Evolutionary conservation across 768 basidiomycete species (phyloP).

Genomic region (Suillus occidentalis): DNA sequence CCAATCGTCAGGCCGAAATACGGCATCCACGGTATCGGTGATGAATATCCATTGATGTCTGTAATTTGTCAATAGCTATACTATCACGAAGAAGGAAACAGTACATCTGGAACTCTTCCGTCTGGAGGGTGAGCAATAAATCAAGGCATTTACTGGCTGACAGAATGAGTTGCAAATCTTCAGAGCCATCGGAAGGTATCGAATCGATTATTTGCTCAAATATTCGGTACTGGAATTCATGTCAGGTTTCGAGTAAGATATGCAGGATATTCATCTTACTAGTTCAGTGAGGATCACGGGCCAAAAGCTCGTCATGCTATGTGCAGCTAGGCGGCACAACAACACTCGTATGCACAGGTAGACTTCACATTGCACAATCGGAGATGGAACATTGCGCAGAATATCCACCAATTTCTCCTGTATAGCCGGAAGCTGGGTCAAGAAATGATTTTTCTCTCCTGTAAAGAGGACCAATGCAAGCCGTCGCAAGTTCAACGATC

Average conservation of each 20-base stretch:
- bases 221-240: conserved; percentile 67
- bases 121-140: conserved; percentile 87
- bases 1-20: conserved; percentile 84
- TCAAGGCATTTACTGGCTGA: conserved; percentile 95
- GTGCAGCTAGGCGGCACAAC: conserved; percentile 85
- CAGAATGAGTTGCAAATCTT: conserved; percentile 78
- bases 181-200: conserved; percentile 79
- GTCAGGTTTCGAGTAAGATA: conserved; percentile 3
- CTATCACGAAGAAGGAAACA: conserved; percentile 9
- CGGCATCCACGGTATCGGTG: conserved; percentile 94
- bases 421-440: conserved; percentile 88
- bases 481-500: conserved; percentile 84
- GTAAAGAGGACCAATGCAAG: conserved; percentile 85
- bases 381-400: conserved; percentile 72
- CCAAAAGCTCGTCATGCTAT: conserved; percentile 96
- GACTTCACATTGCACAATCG: conserved; percentile 90
- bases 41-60: conserved; percentile 99
- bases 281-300: conserved; percentile 93
- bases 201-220: conserved; percentile 78
- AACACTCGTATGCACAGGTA: conserved; percentile 92
- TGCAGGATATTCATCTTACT: conserved; percentile 40
- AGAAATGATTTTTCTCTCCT: conserved; percentile 88
- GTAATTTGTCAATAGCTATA: conserved; percentile 12
- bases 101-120: conserved; percentile 97
- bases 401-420: conserved; percentile 97